Base-by-base conservation (phyloP, 441 rosid genomes). In the Brassica hybrid region DNA sequence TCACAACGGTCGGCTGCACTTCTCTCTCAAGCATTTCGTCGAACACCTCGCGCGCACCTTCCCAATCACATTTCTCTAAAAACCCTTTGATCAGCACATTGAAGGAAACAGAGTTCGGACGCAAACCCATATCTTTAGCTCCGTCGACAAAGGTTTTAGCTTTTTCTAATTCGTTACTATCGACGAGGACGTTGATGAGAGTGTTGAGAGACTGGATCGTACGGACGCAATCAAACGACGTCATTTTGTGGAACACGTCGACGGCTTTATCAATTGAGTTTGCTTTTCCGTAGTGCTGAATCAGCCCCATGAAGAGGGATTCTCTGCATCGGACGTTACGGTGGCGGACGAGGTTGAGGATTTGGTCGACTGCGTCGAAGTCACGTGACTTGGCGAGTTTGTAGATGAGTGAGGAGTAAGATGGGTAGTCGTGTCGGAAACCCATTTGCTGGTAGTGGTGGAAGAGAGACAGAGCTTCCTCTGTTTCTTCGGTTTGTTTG, bases 21-120 rank as follows among this genome's bases (percentile, higher is more conserved):
- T 78, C 69, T 78, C 73, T 85, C 52, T 94, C 89, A 63, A 94
- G 94, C 98, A 94, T 94, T 88, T 91, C 92, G 38, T 90, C 96
- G 75, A 94, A 89, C 92, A 91, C 81, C 58, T 84, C 61, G 65
- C 84, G 67, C 0, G 97, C 93, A 17, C 79, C 65, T 19, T 73
- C 82, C 87, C 86, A 87, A 34, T 87, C 83, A 0, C 77, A 85
- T 21, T 73, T 85, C 12, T 67, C 71, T 0, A 92, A 79, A 86
- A 85, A 77, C 6, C 97, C 94, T 36, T 92, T 90, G 30, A 94
- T 88, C 86, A 92, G 72, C 50, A 91, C 75, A 78, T 94, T 94
- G 79, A 89, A 92, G 4, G 97, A 83, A 5, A 91, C 83, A 16
- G 90, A 75, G 83, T 94, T 94, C 61, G 78, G 83, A 75, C 89